These are phyloP conservation scores for Odonthalia washingtoniensis DNA, from an alignment of 31 red algal species.

Conservation along the genomic window DNA sequence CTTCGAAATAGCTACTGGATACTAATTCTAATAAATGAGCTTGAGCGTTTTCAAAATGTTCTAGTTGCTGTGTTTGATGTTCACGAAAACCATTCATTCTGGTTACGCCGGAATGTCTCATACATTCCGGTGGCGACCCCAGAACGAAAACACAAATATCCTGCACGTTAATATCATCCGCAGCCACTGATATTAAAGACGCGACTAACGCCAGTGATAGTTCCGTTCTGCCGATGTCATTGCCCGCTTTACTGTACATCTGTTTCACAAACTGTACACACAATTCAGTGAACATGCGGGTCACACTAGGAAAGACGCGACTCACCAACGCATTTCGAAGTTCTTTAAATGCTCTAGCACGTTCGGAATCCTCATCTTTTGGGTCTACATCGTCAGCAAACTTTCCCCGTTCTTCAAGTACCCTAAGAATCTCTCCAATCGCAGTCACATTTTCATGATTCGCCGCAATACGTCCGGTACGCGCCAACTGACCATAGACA, in stretches of 20 bases:
- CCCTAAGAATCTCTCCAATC: constrained; percentile 58
- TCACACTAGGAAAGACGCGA: constrained; percentile 64
- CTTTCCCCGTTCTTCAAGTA: constrained; percentile 59
- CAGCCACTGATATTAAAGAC: constrained; percentile 43
- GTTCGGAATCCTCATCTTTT: constrained; percentile 55
- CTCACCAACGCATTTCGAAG: constrained; percentile 61
- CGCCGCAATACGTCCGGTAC: constrained; percentile 2
- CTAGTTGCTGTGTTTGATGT: neutral
- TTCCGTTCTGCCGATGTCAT: constrained; percentile 51
- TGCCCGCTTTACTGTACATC: constrained; percentile 31
- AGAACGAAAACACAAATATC: constrained; percentile 53
- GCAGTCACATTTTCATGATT: constrained; percentile 30
- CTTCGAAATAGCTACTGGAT: constrained; percentile 66
- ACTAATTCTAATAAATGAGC: constrained; percentile 65
- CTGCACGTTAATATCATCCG: constrained; percentile 40
- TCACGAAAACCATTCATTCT: neutral
- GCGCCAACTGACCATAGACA: constrained; percentile 43
- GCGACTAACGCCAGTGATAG: constrained; percentile 52
- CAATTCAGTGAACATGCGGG: constrained; percentile 53
- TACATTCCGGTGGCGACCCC: constrained; percentile 53
- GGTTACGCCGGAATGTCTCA: constrained; percentile 22
- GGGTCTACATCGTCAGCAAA: constrained; percentile 67
- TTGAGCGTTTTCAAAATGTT: constrained; percentile 8
- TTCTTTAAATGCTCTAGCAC: constrained; percentile 46
- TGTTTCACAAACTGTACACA: constrained; percentile 59